Evolutionary conservation across 2,329 filamentous ascomycete genomes (phyloP).

Genomic region (Cercospora zeina): DNA sequence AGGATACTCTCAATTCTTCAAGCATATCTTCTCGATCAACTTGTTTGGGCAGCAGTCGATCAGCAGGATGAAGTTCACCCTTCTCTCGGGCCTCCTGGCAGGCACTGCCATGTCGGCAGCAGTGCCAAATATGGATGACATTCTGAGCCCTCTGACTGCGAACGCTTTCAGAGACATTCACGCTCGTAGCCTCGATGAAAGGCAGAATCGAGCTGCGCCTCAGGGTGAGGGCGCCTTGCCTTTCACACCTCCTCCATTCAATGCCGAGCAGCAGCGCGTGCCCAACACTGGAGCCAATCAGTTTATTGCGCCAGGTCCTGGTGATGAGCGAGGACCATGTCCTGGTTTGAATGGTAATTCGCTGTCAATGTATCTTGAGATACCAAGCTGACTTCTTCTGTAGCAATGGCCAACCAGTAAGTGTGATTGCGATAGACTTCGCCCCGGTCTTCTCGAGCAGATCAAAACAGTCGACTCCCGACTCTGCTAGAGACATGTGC

Average conservation of each 20-base stretch:
- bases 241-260: constrained; percentile 36
- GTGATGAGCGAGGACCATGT: constrained; percentile 37
- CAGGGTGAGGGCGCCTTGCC: constrained; percentile 36
- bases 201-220: constrained; percentile 21
- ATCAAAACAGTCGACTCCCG: neutral
- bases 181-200: neutral
- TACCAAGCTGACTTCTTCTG: constrained; percentile 1
- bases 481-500: neutral
- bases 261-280: constrained; percentile 38
- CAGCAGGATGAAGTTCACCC: constrained; percentile 10
- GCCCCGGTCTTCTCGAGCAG: neutral
- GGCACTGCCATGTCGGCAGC: constrained; percentile 13
- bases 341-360: constrained; percentile 34
- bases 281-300: constrained; percentile 34
- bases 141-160: constrained; percentile 4
- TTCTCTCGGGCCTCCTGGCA: constrained; percentile 4
- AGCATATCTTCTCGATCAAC: neutral
- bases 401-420: constrained; percentile 22
- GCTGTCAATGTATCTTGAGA: constrained; percentile 22
- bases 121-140: constrained; percentile 7
- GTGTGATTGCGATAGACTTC: neutral
- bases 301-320: constrained; percentile 34
- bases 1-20: neutral
- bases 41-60: neutral
- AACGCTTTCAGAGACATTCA: constrained; percentile 6